phyloP scores from a whole-genome alignment of 2,329 filamentous ascomycete genomes.

The Aureobasidium lini region DNA sequence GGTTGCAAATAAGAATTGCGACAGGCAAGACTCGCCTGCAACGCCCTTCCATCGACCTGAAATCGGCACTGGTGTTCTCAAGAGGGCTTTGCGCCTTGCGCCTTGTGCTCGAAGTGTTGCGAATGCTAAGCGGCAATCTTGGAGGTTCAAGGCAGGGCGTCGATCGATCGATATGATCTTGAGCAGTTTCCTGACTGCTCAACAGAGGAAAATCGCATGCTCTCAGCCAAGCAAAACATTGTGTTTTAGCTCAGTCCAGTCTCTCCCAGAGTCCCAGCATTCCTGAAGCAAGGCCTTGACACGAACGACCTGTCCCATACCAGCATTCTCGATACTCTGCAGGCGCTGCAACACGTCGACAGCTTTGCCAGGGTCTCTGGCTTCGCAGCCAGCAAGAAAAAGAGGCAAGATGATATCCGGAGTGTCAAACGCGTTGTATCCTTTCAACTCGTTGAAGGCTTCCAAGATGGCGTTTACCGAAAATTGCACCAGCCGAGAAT shows the following conservation, averaged over 20 bases:
- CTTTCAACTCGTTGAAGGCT: constrained; percentile 1
- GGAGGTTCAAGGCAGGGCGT: no score
- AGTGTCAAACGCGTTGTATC: constrained; percentile 11
- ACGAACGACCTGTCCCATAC: constrained; percentile 10
- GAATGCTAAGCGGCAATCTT: no score
- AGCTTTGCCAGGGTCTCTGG: not conserved
- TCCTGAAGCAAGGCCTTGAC: constrained; percentile 9
- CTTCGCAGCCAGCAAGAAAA: constrained; percentile 11
- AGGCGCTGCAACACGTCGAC: constrained; percentile 9
- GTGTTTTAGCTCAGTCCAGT: constrained; percentile 12
- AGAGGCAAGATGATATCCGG: constrained; percentile 14
- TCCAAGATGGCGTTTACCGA: constrained; percentile 9
- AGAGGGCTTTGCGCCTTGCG: no score
- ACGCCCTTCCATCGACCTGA: no score
- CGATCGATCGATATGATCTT: no score
- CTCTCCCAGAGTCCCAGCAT: constrained; percentile 6
- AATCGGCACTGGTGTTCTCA: no score
- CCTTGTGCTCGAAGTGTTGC: no score
- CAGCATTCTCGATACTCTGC: constrained; percentile 11
- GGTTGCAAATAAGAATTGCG: no score
- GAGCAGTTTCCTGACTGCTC: no score
- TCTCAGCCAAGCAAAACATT: constrained; percentile 13
- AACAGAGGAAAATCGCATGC: no score
- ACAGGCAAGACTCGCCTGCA: no score
- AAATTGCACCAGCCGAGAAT: constrained; percentile 8